phyloP scores from a whole-genome alignment of 2,329 filamentous ascomycete genomes.

The Lachnellula subtilissima region DNA sequence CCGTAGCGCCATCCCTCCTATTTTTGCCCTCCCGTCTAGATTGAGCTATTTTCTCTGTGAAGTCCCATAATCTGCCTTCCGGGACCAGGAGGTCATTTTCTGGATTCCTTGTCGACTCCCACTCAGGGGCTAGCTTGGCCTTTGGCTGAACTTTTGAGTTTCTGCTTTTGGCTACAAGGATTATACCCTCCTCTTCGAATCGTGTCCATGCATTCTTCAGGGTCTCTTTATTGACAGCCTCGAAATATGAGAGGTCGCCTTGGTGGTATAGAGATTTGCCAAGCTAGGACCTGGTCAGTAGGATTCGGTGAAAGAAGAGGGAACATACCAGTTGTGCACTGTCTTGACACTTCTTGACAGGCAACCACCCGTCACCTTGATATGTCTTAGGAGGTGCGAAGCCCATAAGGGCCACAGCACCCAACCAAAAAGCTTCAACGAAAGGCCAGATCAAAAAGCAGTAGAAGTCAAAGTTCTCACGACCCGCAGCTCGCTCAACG shows the following conservation, averaged over 20 bases:
- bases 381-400: slow-evolving; percentile 64
- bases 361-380: slow-evolving; percentile 67
- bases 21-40: slow-evolving; percentile 92
- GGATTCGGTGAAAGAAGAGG: not conserved
- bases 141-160: slow-evolving; percentile 56
- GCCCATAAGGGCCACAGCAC: slow-evolving; percentile 81
- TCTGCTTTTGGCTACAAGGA: slow-evolving; percentile 65
- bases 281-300: slow-evolving; percentile 47
- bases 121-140: slow-evolving; percentile 67
- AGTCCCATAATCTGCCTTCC: slow-evolving; percentile 80
- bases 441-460: slow-evolving; percentile 99
- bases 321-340: slow-evolving; percentile 69
- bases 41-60: slow-evolving; percentile 80
- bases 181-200: slow-evolving; percentile 86
- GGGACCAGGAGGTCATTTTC: slow-evolving; percentile 58
- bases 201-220: slow-evolving; percentile 87
- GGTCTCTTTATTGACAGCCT: slow-evolving; percentile 97
- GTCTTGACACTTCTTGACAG: slow-evolving; percentile 71
- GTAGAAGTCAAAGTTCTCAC: slow-evolving; percentile 98
- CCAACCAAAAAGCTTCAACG: slow-evolving; percentile 90
- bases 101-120: slow-evolving; percentile 65
- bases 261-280: slow-evolving; percentile 98
- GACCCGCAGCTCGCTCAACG: slow-evolving; percentile 68
- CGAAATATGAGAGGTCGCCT: slow-evolving; percentile 93
- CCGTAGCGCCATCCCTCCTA: slow-evolving; percentile 84